Evolutionary conservation across 768 basidiomycete genomes (phyloP).

Genomic region (Polyporus arcularius): DNA sequence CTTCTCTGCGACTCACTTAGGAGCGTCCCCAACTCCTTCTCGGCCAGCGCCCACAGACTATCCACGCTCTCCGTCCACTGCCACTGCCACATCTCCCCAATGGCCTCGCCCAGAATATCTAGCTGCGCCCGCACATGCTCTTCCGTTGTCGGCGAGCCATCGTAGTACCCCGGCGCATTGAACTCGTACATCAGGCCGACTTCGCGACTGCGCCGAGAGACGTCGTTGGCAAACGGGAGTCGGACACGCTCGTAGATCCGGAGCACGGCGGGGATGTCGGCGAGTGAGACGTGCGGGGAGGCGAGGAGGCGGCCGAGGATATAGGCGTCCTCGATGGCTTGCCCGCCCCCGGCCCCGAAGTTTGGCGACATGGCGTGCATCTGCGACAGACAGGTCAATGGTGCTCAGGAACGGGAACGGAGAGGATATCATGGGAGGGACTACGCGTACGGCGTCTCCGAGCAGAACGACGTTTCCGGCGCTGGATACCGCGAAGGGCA

Average conservation of each 20-base stretch:
- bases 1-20: neutral
- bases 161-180: slow-evolving; percentile 22
- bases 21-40: slow-evolving; percentile 1
- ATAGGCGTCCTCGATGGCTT: slow-evolving; percentile 30
- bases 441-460: slow-evolving; percentile 26
- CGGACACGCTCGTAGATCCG: slow-evolving; percentile 24
- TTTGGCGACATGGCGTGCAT: slow-evolving; percentile 26
- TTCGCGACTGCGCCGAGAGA: slow-evolving; percentile 22
- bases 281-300: slow-evolving; percentile 13
- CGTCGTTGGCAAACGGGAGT: slow-evolving; percentile 15
- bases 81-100: slow-evolving; percentile 21
- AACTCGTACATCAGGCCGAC: slow-evolving; percentile 25
- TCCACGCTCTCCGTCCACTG: slow-evolving; percentile 13
- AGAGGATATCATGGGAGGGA: neutral
- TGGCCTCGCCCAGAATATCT: slow-evolving; percentile 13
- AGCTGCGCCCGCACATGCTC: slow-evolving; percentile 22
- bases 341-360: slow-evolving; percentile 27
- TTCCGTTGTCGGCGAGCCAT: slow-evolving; percentile 18
- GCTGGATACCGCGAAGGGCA: slow-evolving; percentile 17
- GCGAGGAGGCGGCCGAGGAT: slow-evolving; percentile 26
- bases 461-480: slow-evolving; percentile 27
- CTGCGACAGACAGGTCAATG: neutral
- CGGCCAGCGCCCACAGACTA: slow-evolving; percentile 22
- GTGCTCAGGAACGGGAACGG: neutral
- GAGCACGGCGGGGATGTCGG: slow-evolving; percentile 15